phyloP scores from a whole-genome alignment of 768 basidiomycete species.

The Cytidiella melzeri region DNA sequence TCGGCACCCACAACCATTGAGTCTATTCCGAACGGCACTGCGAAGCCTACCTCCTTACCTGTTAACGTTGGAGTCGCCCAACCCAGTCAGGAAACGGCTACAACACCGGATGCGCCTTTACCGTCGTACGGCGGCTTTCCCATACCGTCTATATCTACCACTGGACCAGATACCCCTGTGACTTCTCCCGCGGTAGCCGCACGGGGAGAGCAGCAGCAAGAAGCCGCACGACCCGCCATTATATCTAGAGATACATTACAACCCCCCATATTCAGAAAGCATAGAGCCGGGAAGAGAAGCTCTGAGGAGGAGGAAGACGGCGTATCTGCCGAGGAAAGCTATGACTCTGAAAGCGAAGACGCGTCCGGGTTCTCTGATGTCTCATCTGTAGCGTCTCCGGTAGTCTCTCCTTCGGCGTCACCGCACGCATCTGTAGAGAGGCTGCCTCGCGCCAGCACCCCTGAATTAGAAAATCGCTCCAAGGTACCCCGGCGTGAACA shows the following conservation, averaged over 20 bases:
- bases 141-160: constrained; percentile 52
- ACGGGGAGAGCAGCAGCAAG: neutral
- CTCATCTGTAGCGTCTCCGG: constrained; percentile 21
- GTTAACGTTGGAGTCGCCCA: neutral
- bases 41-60: neutral
- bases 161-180: constrained; percentile 36
- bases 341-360: constrained; percentile 21
- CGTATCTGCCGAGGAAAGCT: constrained; percentile 15
- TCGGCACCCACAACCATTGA: constrained; percentile 23
- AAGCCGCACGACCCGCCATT: neutral
- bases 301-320: neutral
- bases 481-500: constrained; percentile 42
- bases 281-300: neutral
- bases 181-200: constrained; percentile 2
- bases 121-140: constrained; percentile 35
- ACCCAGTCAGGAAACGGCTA: too few relatives aligned
- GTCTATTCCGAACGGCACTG: constrained; percentile 3
- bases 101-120: constrained; percentile 9
- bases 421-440: constrained; percentile 28
- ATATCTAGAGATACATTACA: neutral
- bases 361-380: constrained; percentile 28
- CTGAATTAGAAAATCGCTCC: neutral
- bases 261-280: neutral
- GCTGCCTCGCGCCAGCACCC: neutral
- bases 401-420: constrained; percentile 24